Base-by-base conservation (phyloP, 1,284 basidiomycete genomes). In the Trichosporon sp. region DNA sequence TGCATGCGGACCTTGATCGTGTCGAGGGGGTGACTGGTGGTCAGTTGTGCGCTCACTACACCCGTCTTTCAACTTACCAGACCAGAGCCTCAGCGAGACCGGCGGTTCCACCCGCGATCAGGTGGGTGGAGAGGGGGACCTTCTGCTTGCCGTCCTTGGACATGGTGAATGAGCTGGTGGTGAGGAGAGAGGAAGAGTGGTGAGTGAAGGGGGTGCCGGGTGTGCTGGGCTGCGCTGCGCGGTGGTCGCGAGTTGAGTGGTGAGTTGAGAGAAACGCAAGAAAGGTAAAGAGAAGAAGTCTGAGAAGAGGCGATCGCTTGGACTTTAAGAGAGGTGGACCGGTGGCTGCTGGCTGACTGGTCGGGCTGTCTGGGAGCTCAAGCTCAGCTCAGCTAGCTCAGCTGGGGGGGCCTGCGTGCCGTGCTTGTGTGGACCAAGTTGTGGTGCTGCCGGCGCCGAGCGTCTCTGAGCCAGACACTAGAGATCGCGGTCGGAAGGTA, bases 1-100 rank as follows among this genome's bases (percentile, higher is more conserved):
- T 98, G 95, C 95, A 98, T 98, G 59, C 95, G 91, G 71, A 95
- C 95, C 84, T 97, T 97, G 85, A 97, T 97, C 31, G 95, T 97
- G 80, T 97, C 95, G 56, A 97, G 86, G 4, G 92, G 80, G 73
- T 81, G 80, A 68, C 79, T 81, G 57, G 16, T n/a, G 54, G 54
- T 54, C 19, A 60, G 57, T 31, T 58, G 31, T 62, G 32, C 13
- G 46, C 25, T 36, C 10, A 8, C 16, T 21, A 2, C 14, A 2
- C 25, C 21, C 4, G 13, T 25, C 9, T 19, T 14, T 16, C 3
- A 25, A 72, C 74, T 70, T 59, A 71, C 85, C 88, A 80, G 68
- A 90, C 89, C 64, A 77, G 66, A 33, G 93, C 92, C 82, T 97
- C 94, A 78, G 92, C 91, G 60, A 89, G 88, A 66, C 94, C 94